Evolutionary conservation across 768 basidiomycete species (phyloP).

Genomic region (Pholiota conissans): DNA sequence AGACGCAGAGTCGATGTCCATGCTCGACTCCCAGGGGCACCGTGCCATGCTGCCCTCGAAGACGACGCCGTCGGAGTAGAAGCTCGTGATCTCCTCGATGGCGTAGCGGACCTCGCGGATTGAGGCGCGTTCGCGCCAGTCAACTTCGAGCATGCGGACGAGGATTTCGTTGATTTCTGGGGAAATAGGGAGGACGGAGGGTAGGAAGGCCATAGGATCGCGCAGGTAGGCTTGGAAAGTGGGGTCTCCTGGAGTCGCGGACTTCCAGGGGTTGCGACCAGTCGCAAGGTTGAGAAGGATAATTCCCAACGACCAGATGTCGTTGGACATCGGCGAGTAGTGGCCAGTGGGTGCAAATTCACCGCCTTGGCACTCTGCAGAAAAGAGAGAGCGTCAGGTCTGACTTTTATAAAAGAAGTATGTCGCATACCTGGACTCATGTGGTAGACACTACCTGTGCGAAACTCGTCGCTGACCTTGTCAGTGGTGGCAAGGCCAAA

Average conservation of each 20-base stretch:
- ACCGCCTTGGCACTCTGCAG: conserved; percentile 87
- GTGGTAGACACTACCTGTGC: conserved; percentile 95
- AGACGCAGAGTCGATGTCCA: conserved; percentile 66
- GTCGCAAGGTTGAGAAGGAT: conserved; percentile 96
- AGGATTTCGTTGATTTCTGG: conserved; percentile 74
- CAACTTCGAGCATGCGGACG: conserved; percentile 73
- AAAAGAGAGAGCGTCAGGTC: conserved; percentile 13
- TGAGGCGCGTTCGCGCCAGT: conserved; percentile 43
- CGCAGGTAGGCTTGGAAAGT: conserved; percentile 93
- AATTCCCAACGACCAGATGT: conserved; percentile 97
- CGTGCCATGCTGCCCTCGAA: conserved; percentile 79
- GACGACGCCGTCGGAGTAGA: conserved; percentile 72
- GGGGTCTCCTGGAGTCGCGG: conserved; percentile 82
- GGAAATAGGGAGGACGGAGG: conserved; percentile 84
- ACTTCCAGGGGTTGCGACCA: conserved; percentile 98
- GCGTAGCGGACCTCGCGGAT: conserved; percentile 51
- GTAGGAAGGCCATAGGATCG: conserved; percentile 80
- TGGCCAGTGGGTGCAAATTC: conserved; percentile 67
- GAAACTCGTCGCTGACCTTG: conserved; percentile 84
- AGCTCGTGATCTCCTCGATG: conserved; percentile 54
- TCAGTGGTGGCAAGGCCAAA: conserved; percentile 95
- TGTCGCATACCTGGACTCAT: conserved; percentile 83
- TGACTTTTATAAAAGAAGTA: neutral
- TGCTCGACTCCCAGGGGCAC: conserved; percentile 72
- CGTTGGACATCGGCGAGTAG: conserved; percentile 89